phyloP scores from a whole-genome alignment of 176 grass and related monocot species.

The Bromus sterilis region DNA sequence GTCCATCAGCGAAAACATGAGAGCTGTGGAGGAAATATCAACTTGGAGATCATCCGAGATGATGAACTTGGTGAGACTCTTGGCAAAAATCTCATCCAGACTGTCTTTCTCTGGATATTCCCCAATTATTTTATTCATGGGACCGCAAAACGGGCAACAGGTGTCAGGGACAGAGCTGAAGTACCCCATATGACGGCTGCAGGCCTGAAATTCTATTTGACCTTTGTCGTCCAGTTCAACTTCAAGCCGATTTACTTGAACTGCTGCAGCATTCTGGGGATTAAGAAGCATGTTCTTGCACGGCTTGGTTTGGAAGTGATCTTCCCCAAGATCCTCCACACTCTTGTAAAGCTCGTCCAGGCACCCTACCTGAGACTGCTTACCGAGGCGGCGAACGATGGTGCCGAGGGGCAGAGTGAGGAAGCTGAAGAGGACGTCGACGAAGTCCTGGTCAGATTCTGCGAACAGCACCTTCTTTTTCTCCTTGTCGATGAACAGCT shows the following conservation, averaged over 20 bases:
- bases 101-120: neutral
- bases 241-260: neutral
- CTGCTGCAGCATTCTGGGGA: neutral
- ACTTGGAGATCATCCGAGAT: neutral
- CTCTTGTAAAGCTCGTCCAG: constrained; percentile 17
- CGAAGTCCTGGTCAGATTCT: constrained; percentile 43
- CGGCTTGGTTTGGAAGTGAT: neutral
- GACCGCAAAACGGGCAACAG: neutral
- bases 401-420: constrained; percentile 42
- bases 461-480: constrained; percentile 32
- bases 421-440: constrained; percentile 55
- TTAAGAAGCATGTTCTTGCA: constrained; percentile 37
- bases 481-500: constrained; percentile 33
- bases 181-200: neutral
- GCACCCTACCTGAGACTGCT: constrained; percentile 8
- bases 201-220: neutral
- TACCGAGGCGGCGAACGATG: constrained; percentile 17
- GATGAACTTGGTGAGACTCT: neutral
- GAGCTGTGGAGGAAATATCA: neutral
- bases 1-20: neutral
- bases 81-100: neutral
- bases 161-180: neutral
- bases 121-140: neutral
- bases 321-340: constrained; percentile 1
- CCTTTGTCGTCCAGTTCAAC: neutral